Conservation (phyloP, 2,329 filamentous ascomycete genomes). For the Penicillium concentricum region DNA sequence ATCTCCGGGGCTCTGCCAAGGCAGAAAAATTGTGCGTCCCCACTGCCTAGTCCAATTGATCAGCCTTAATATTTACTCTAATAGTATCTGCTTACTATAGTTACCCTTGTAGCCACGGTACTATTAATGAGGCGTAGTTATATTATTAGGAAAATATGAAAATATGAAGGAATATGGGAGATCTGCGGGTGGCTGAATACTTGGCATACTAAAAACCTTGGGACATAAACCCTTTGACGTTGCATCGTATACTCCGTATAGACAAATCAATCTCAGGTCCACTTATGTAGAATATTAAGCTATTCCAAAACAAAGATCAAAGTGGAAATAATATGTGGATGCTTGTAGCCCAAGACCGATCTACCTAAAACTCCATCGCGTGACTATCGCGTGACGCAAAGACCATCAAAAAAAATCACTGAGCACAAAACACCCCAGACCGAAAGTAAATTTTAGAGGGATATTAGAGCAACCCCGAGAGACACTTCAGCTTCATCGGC, state of each 20-base stretch:
- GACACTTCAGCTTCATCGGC: constrained; percentile 20
- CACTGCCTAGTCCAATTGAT: not conserved
- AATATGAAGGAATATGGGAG: not conserved
- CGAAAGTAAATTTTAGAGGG: not conserved
- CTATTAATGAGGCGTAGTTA: not conserved
- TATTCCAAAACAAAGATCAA: not conserved
- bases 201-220: not conserved
- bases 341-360: not conserved
- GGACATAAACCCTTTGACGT: too few species aligned
- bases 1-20: constrained; percentile 3
- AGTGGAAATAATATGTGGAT: not conserved
- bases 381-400: not conserved
- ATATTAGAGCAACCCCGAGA: constrained; percentile 1
- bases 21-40: not conserved
- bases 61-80: not conserved
- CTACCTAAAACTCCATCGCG: constrained; percentile 5
- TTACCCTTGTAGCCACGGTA: not conserved
- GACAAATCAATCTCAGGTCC: not conserved
- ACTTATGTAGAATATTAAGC: not conserved
- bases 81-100: not conserved
- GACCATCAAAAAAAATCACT: not conserved
- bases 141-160: too few species aligned
- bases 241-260: too few species aligned
- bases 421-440: not conserved
- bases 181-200: constrained; percentile 5